Evolutionary conservation across 2,329 filamentous ascomycete species (phyloP), one percentile per base, ranked within the genome.

Genomic region (Ceratocystis smalleyi): DNA sequence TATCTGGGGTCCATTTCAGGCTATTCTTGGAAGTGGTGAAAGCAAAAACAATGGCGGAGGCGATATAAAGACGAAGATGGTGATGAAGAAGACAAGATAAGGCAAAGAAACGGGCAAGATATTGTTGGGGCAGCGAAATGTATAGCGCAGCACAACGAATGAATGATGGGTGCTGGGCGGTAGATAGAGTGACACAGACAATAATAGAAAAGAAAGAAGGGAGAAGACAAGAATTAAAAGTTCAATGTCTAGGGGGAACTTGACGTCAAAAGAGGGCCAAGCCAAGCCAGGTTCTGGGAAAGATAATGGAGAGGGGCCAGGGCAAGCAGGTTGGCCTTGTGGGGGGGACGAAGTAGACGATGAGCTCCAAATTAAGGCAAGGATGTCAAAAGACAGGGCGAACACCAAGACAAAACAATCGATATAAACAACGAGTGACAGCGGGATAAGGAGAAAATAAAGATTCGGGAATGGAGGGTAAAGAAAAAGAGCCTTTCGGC

Each of bases 11-110:
- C 62, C 40, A 55, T 51, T 8, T 45, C 49, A 45, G 59, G 54
- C 79, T 78, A 59, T 43, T n/a, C 12, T 40, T 40, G 10, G 35
- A 40, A 40, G 10, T 12, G 35, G 12, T 40, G 35, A 40, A 12
- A 40, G 35, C 35, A 40, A 40, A 40, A 40, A 40, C 35, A 15
- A 40, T 59, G 22, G 66, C 43, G 57, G 51, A 49, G 63, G 62
- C 64, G 4, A 22, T 30, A 65, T 66, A 40, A 47, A 19, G 43
- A 19, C 19, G 43, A 19, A 66, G 64, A 65, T 19, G 62, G 68
- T 63, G 51, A 59, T 54, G 54, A 61, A 63, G 19, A 51, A 15
- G 35, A 62, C 32, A 60, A 10, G 35, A 10, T 19, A 12, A 45
- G 35, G 22, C 59, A 24, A 24, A 10, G 43, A 47, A 24, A 51